A percentile compares a stretch with the other conserved stretches of the same genome.
Conservation (phyloP, 208 protist species). For the Strigomonas oncopelti region DNA sequence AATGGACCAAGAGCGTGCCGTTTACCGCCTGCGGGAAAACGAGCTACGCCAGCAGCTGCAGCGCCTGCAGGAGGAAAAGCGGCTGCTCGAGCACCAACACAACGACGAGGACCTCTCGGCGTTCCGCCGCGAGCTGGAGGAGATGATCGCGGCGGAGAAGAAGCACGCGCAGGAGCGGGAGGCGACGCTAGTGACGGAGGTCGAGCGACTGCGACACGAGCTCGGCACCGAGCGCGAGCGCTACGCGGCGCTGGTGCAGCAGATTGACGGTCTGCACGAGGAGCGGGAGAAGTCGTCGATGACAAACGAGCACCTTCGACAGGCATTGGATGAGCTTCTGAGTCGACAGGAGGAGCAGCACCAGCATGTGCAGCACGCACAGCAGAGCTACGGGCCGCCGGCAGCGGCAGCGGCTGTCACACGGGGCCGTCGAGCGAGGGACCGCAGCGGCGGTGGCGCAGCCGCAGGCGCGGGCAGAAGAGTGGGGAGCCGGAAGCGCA, state of each 20-base stretch:
- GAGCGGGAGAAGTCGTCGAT: slow-evolving; percentile 55
- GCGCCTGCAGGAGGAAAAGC: slow-evolving; percentile 59
- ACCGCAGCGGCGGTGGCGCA: background rate
- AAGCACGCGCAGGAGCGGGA: slow-evolving; percentile 59
- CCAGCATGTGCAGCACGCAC: no score
- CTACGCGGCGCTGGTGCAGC: slow-evolving; percentile 38
- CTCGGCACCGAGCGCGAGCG: slow-evolving; percentile 53
- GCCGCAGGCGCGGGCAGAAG: background rate
- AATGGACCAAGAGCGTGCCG: slow-evolving; percentile 73
- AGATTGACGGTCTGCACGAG: slow-evolving; percentile 51
- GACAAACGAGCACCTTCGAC: slow-evolving; percentile 72
- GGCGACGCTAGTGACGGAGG: slow-evolving; percentile 41
- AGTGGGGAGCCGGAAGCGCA: background rate
- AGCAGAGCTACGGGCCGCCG: no score
- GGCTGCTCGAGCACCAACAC: slow-evolving; percentile 54
- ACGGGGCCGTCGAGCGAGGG: background rate
- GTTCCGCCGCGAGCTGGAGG: slow-evolving; percentile 75
- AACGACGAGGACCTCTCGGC: slow-evolving; percentile 44
- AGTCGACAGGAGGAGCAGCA: slow-evolving; percentile 23
- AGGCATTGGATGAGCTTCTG: slow-evolving; percentile 60
- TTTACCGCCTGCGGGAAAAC: slow-evolving; percentile 67
- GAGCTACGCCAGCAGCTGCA: slow-evolving; percentile 75
- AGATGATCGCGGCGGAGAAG: slow-evolving; percentile 69
- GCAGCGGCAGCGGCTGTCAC: no score
- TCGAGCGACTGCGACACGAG: slow-evolving; percentile 52